Conservation (phyloP, 1,284 basidiomycete species). For the Rhodotorula sp. region DNA sequence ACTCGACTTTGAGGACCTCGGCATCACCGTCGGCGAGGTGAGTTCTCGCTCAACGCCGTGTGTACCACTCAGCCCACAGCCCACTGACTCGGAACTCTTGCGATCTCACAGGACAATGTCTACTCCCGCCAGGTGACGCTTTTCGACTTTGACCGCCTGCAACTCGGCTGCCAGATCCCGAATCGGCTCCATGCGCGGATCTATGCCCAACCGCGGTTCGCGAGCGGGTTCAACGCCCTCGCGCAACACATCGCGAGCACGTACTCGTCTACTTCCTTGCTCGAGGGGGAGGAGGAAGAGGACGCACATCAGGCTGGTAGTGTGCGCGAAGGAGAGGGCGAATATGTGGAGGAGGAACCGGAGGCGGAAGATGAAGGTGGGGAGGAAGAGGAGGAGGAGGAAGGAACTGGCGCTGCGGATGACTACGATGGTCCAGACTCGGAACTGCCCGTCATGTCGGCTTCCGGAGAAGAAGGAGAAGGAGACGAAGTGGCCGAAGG, state of each 20-base stretch:
- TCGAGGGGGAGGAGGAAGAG: not conserved
- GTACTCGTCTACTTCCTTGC: slow-evolving; percentile 6
- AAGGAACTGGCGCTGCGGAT: not conserved
- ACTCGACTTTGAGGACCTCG: slow-evolving; percentile 37
- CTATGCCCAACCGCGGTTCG: slow-evolving; percentile 32
- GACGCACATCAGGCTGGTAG: no score
- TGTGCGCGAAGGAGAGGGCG: not conserved
- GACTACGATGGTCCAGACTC: slow-evolving; percentile 27
- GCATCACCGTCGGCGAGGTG: slow-evolving; percentile 38
- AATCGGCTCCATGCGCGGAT: slow-evolving; percentile 39
- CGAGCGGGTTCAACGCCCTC: slow-evolving; percentile 44
- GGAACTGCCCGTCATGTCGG: slow-evolving; percentile 3
- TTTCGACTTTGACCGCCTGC: slow-evolving; percentile 43
- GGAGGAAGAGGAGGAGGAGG: not conserved
- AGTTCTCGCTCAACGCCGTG: not conserved
- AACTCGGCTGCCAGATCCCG: slow-evolving; percentile 41
- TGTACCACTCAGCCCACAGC: not conserved
- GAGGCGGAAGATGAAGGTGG: slow-evolving; percentile 1
- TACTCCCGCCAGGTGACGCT: slow-evolving; percentile 39
- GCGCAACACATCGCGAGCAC: slow-evolving; percentile 38
- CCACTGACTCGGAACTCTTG: not conserved
- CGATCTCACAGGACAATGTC: slow-evolving; percentile 40
- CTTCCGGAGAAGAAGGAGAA: slow-evolving; percentile 4
- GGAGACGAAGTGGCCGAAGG: not conserved
- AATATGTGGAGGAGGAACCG: slow-evolving; percentile 7